phyloP scores from a whole-genome alignment of 2,329 filamentous ascomycete genomes.

The Fusarium zealandicum region DNA sequence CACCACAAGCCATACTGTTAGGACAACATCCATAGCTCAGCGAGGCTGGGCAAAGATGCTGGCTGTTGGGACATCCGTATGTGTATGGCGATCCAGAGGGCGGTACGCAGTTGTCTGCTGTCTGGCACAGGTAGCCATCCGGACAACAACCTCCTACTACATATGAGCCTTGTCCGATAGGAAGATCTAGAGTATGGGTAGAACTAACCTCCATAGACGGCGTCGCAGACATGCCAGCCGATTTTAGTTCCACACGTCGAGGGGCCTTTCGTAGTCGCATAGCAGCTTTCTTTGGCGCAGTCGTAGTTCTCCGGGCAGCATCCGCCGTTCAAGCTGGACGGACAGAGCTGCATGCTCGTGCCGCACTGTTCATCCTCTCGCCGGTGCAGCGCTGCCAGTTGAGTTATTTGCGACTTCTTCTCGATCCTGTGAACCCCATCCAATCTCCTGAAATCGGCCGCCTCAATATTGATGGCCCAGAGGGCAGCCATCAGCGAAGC shows the following conservation, averaged over 20 bases:
- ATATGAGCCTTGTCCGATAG: constrained; percentile 19
- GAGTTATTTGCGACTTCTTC: constrained; percentile 40
- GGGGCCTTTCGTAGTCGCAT: constrained; percentile 54
- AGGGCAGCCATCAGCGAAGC: constrained; percentile 29
- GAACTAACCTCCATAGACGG: constrained; percentile 47
- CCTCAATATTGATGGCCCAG: constrained; percentile 30
- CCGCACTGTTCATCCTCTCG: constrained; percentile 39
- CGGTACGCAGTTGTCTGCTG: constrained; percentile 50
- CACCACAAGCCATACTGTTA: constrained; percentile 58
- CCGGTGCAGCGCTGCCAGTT: constrained; percentile 22
- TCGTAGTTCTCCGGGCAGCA: constrained; percentile 58
- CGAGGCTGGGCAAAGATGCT: constrained; percentile 58
- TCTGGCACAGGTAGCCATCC: constrained; percentile 54
- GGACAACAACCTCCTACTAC: constrained; percentile 54
- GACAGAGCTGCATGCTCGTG: constrained; percentile 45
- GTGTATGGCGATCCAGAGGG: constrained; percentile 52
- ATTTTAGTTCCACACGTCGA: constrained; percentile 47
- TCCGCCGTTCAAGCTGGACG: constrained; percentile 51
- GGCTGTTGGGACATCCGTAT: constrained; percentile 53
- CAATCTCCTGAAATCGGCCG: constrained; percentile 40
- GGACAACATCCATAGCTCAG: constrained; percentile 62
- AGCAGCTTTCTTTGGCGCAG: constrained; percentile 57
- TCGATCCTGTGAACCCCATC: constrained; percentile 45
- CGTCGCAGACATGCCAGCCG: constrained; percentile 52
- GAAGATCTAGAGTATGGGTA: neutral